Evolutionary conservation across 208 protist genomes (phyloP), one percentile per base, ranked within the genome.

Genomic region (Porcisia hertigi): DNA sequence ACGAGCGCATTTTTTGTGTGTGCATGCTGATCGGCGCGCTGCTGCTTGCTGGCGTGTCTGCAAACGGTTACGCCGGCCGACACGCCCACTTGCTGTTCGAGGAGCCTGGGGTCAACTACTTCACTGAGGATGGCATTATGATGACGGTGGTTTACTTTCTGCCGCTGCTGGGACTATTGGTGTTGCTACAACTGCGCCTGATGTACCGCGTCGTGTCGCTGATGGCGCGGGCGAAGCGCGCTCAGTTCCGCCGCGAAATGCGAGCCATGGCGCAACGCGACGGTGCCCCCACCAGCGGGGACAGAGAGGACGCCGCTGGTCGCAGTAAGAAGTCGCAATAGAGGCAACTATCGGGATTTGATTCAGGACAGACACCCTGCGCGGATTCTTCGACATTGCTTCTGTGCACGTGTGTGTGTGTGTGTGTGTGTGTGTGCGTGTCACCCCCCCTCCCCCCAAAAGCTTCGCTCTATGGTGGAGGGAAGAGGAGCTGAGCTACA

Each of bases 61-160:
- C 43, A 41, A 75, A 65, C 45, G 39, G 25, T 1, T 63, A 54
- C 76, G 25, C 83, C 80, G 43, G 67, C 67, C 60, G 78, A 80
- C 43, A 77, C 81, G 11, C 75, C 0, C 45, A 58, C 0, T 20
- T 52, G 12, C 41, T 95, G 20, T 94, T 97, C 73, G 23, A 45
- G 23, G 85, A 87, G 55, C 74, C 81, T 18, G 70, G 80, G 1
- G 73, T 84, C 8, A 93, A 94, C 69, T 97, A 97, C 78, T 95
- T 97, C 88, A 88, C 92, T 9, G 78, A 85, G n/a, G 71, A 71
- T 25, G 88, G 86, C 11, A 60, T 90, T 25, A 94, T 97, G 76
- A 73, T 97, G 12, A 78, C 77, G 2, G 73, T 90, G 0, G 72
- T 94, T 43, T 91, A 86, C 73, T 87, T 81, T 74, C 16, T 79